These are phyloP conservation scores for Orobanche coerulescens DNA, from an alignment of 257 asterid species.

Conservation along the genomic window DNA sequence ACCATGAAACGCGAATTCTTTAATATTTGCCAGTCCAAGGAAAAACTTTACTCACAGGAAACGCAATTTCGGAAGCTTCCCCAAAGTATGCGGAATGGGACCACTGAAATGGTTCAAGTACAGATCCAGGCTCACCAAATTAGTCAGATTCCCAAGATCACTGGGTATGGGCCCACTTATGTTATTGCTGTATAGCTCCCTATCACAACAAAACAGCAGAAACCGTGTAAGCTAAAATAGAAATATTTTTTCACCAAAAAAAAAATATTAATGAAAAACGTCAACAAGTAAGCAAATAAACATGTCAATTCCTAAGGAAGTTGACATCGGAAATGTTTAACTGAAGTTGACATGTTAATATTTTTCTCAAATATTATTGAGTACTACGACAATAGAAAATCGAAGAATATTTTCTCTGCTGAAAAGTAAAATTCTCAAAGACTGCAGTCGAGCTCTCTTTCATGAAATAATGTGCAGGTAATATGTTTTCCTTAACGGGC, in stretches of 20 bases:
- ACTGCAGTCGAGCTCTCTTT: neutral
- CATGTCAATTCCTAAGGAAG: neutral
- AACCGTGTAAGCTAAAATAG: slow-evolving; percentile 12
- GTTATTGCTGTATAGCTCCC: slow-evolving; percentile 95
- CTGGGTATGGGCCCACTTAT: slow-evolving; percentile 76
- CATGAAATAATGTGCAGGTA: neutral
- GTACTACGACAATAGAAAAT: neutral
- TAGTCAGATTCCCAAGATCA: slow-evolving; percentile 93
- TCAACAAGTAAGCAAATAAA: neutral
- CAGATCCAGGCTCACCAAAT: slow-evolving; percentile 97
- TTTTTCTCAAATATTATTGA: too few species aligned
- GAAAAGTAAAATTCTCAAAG: neutral
- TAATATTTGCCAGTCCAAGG: slow-evolving; percentile 18
- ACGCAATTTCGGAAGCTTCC: slow-evolving; percentile 79
- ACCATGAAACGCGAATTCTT: neutral
- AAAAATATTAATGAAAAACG: neutral
- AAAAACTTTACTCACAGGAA: slow-evolving; percentile 68
- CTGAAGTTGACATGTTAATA: neutral
- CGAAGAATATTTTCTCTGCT: neutral
- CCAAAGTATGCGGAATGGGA: slow-evolving; percentile 83
- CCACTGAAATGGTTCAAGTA: slow-evolving; percentile 79
- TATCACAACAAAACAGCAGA: slow-evolving; percentile 27
- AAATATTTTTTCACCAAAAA: slow-evolving; percentile 10
- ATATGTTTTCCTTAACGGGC: neutral
- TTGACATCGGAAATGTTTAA: neutral